Base-by-base conservation (phyloP, 1,284 basidiomycete species). In the Marasmius oreades region DNA sequence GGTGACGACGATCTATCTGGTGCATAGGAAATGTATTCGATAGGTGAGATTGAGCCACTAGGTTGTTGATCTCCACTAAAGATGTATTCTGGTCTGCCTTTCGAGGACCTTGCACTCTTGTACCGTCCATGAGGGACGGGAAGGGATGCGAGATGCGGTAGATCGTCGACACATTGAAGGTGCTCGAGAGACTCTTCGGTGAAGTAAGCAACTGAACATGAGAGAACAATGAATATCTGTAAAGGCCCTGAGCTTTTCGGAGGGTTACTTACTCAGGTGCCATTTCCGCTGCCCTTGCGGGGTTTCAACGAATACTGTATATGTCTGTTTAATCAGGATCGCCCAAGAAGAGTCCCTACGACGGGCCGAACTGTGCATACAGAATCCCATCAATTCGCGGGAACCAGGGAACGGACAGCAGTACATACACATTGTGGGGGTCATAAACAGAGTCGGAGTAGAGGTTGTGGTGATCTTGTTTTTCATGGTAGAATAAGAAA, bases 401-500 rank as follows among this genome's bases (percentile, higher is more conserved):
- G 18, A 31, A 24, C 52, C 50, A 53, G 47, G 37, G 34, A 55
- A 33, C 42, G 45, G 28, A 53, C 14, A 24, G 16, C 20, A 51
- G 14, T 20, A 69, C 70, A 57, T 59, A 77, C 73, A 70, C 70
- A 50, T 67, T 71, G 18, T 72, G 73, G 22, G 71, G 69, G 56
- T 72, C 74, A 6, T 73, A 81, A 58, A 71, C 66, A 58, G 67
- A 60, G 46, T 76, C 79, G 37, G 74, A 65, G 58, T 78, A 80
- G 53, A 77, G 64, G 51, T 77, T 75, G 36, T 79, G 78, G 36
- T 77, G 72, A 43, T 77, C 72, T 53, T 74, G 72, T 59, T 88
- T 86, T 66, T 90, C 87, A 62, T 90, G 86, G 66, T 90, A 90
- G 69, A 88, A 90, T 6, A 90, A 72, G 64, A 90, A 90, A 61